Evolutionary conservation across 768 basidiomycete genomes (phyloP), one percentile per base, ranked within the genome.

Genomic region (Suillus bovinus): DNA sequence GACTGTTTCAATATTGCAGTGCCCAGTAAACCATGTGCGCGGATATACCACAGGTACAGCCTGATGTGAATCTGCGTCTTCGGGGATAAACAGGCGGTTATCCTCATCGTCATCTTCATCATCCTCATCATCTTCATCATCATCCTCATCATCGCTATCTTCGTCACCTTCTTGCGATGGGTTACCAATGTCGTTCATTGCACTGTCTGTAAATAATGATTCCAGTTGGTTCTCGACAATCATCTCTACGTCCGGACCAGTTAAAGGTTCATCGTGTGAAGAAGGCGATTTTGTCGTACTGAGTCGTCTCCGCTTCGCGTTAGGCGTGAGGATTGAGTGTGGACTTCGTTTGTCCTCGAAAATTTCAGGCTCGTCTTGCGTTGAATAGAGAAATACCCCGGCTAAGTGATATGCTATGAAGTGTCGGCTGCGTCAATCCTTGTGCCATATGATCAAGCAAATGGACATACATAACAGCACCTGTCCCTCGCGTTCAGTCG

Each of bases 1-100:
- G 46, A 93, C 83, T 0, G 94, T 96, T 64, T 86, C 86, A 1
- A 91, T 78, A 69, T 95, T 96, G 60, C 88, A 85, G 36, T 87
- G 85, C 16, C 94, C 94, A 42, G 73, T 70, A 73, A 82, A 96
- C 17, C 83, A 81, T 63, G 72, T 74, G 44, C 87, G 84, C 31
- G 94, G 93, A 64, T 83, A 74, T 54, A 94, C 75, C 42, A 86
- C 73, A 14, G 88, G 82, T 4, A 84, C 81, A 56, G 74, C 71
- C 22, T 66, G 60, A 24, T 76, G 46, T 34, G 65, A 65, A 22
- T 75, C 74, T 5, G 69, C 50, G 29, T 66, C 67, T 41, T 42
- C 58, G 29, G 71, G 70, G 7, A 65, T 70, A 54, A 72, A 69
- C 11, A 68, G 68, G 44, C 71, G 71, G 59, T 70, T 63, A 20